Evolutionary conservation across 179 eudicot genomes (phyloP).

Genomic region (Amaranthus tricolor): DNA sequence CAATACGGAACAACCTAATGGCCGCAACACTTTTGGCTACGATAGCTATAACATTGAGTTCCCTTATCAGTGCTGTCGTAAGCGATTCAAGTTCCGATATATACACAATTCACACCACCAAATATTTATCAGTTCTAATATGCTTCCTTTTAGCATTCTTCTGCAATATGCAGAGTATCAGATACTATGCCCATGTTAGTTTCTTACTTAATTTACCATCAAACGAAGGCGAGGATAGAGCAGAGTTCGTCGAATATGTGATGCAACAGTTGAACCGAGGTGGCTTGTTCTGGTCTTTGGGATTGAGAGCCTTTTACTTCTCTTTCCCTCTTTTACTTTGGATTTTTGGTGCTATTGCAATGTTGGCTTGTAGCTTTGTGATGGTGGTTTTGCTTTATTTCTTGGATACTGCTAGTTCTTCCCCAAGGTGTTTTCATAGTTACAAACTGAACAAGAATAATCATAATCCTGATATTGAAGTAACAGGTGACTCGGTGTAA

Average conservation of each 20-base stretch:
- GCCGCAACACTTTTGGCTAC: slow-evolving; percentile 86
- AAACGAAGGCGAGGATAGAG: slow-evolving; percentile 16
- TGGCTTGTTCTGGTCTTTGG: slow-evolving; percentile 68
- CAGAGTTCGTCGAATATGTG: slow-evolving; percentile 55
- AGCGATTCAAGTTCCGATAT: slow-evolving; percentile 44
- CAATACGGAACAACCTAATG: slow-evolving; percentile 88
- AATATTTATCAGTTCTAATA: slow-evolving; percentile 54
- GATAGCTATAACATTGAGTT: slow-evolving; percentile 76
- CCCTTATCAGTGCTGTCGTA: slow-evolving; percentile 65
- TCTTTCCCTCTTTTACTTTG: slow-evolving; percentile 79
- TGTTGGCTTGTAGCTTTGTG: slow-evolving; percentile 55
- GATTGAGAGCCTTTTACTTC: slow-evolving; percentile 68
- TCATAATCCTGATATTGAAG: slow-evolving; percentile 21
- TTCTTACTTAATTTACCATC: slow-evolving; percentile 55
- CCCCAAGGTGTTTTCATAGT: slow-evolving; percentile 40
- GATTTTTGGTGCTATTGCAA: slow-evolving; percentile 70
- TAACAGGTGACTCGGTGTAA: slow-evolving; percentile 17
- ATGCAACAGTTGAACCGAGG: slow-evolving; percentile 52
- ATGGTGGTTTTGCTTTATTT: slow-evolving; percentile 53
- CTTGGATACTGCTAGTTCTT: slow-evolving; percentile 56
- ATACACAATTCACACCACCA: slow-evolving; percentile 38
- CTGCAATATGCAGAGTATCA: slow-evolving; percentile 56
- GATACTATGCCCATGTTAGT: slow-evolving; percentile 77
- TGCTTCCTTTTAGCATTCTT: slow-evolving; percentile 76
- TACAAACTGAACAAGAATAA: slow-evolving; percentile 18